phyloP scores from a whole-genome alignment of 2,329 filamentous ascomycete genomes.

The Fusarium equiseti region DNA sequence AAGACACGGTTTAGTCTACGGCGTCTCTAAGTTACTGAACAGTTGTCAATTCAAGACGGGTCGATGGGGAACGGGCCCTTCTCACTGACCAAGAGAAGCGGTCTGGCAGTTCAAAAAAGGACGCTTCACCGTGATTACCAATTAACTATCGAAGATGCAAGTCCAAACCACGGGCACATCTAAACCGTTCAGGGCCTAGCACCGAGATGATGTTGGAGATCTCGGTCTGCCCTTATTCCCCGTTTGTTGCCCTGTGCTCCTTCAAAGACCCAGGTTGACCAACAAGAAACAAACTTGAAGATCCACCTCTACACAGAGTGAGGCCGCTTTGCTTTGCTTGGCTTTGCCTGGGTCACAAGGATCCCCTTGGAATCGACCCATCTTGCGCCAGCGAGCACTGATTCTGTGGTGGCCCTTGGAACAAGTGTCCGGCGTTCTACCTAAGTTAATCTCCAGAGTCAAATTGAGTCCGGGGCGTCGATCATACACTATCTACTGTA shows the following conservation, averaged over 20 bases:
- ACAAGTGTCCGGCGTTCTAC: conserved; percentile 6
- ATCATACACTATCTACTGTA: conserved; percentile 47
- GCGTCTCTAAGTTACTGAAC: conserved; percentile 8
- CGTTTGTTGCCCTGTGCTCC: conserved; percentile 19
- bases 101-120: conserved; percentile 39
- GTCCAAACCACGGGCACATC: conserved; percentile 38
- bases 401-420: conserved; percentile 43
- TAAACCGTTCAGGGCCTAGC: conserved; percentile 27
- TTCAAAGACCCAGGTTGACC: conserved; percentile 15
- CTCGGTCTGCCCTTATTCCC: conserved; percentile 22
- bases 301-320: conserved; percentile 39
- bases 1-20: conserved; percentile 35
- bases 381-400: conserved; percentile 42
- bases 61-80: conserved; percentile 42
- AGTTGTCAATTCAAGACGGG: conserved; percentile 38
- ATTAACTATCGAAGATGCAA: conserved; percentile 29
- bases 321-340: conserved; percentile 32
- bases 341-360: conserved; percentile 23
- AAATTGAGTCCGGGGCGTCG: conserved; percentile 43
- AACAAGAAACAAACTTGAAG: conserved; percentile 33
- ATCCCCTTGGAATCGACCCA: conserved; percentile 38
- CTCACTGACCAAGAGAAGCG: conserved; percentile 38
- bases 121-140: conserved; percentile 35
- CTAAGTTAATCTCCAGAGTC: conserved; percentile 36
- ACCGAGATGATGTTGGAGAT: conserved; percentile 38